phyloP scores from a whole-genome alignment of 371 early-diverging fungal genomes.

The Apophysomyces trapeziformis region DNA sequence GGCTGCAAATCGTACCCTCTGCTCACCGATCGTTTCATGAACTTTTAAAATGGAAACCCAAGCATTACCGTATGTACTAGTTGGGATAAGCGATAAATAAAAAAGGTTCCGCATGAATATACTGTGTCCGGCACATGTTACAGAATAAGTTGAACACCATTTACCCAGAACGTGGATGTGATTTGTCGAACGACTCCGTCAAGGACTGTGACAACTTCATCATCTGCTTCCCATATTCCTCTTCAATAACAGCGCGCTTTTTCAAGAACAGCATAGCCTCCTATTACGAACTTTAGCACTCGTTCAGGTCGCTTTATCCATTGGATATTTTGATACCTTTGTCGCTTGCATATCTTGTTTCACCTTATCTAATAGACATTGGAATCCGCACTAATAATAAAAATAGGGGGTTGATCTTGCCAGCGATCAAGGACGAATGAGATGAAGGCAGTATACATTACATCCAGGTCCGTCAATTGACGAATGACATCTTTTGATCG shows the following conservation, averaged over 20 bases:
- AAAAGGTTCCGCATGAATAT: not conserved
- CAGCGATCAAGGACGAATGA: not conserved
- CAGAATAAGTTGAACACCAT: not conserved
- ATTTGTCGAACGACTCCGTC: constrained; percentile 50
- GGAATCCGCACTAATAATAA: constrained; percentile 31
- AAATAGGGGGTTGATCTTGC: constrained; percentile 5
- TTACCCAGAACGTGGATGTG: constrained; percentile 56
- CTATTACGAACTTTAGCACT: constrained; percentile 25
- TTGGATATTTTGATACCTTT: constrained; percentile 25
- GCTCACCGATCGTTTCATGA: constrained; percentile 79
- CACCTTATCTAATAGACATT: constrained; percentile 39
- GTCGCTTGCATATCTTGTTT: constrained; percentile 39
- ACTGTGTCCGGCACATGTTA: too few species aligned
- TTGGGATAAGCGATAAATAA: not conserved
- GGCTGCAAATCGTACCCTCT: constrained; percentile 65
- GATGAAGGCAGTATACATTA: constrained; percentile 3
- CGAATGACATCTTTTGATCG: constrained; percentile 19
- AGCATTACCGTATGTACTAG: constrained; percentile 62
- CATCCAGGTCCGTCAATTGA: constrained; percentile 27
- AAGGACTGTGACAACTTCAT: constrained; percentile 50
- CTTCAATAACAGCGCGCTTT: constrained; percentile 65
- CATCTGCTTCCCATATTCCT: constrained; percentile 63
- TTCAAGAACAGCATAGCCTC: constrained; percentile 58
- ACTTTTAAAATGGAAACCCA: constrained; percentile 69
- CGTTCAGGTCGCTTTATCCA: not conserved